Percentiles rank a stretch among this genome's conserved stretches.
Evolutionary conservation across 768 basidiomycete species (phyloP).

Genomic region (Leccinum sublutescens): DNA sequence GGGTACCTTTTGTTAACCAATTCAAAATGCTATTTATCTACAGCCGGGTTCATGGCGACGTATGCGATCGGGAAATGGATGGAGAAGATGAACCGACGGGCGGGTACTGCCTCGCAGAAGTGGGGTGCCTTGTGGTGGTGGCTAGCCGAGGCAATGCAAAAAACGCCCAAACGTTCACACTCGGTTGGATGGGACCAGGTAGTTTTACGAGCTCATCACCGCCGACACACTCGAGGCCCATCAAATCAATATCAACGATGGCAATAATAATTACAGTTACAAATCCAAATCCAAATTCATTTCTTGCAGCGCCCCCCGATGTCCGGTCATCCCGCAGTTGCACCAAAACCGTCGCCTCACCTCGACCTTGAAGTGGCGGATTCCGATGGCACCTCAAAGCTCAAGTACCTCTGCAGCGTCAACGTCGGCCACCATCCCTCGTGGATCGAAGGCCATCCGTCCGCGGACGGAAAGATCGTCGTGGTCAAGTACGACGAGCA

Average conservation of each 20-base stretch:
- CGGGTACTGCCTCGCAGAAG: conserved; percentile 1
- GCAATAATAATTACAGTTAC: background rate
- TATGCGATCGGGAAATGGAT: too few species aligned
- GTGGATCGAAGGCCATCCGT: too few species aligned
- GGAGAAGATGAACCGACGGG: too few species aligned
- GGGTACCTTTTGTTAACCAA: too few species aligned
- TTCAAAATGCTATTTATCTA: too few species aligned
- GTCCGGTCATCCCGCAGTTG: conserved; percentile 10
- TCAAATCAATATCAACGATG: background rate
- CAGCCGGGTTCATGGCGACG: too few species aligned
- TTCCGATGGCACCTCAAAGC: background rate
- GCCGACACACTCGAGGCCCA: conserved; percentile 5
- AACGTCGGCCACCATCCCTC: too few species aligned
- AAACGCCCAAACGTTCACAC: conserved; percentile 2
- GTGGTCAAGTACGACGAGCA: too few species aligned
- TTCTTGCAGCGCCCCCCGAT: conserved; percentile 18
- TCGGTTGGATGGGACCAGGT: conserved; percentile 9
- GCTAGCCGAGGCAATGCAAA: conserved; percentile 12
- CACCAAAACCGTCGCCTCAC: conserved; percentile 17
- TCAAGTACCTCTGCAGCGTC: too few species aligned
- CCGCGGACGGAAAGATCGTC: too few species aligned
- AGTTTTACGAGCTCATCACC: conserved; percentile 1
- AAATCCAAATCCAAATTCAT: background rate
- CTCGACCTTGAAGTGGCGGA: conserved; percentile 21
- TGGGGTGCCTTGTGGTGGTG: conserved; percentile 11